Conservation (phyloP, 1,139 yeast species). For the Candida sojae region DNA sequence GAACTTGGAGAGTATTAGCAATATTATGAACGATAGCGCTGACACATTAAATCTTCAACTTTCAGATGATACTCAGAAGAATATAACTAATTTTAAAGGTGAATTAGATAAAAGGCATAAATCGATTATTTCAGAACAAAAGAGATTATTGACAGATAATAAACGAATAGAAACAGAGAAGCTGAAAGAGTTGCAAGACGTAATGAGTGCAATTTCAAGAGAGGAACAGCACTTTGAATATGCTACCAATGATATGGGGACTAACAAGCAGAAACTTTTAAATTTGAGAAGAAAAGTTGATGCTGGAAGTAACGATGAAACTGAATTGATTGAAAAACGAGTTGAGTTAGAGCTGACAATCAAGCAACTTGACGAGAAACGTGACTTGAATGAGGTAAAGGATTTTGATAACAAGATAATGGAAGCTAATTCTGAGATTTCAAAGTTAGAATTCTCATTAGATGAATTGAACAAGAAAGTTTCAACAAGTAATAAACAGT, state of each 20-base stretch:
- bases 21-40: conserved; percentile 15
- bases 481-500: conserved; percentile 53
- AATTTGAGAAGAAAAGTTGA: conserved; percentile 40
- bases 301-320: conserved; percentile 34
- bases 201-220: conserved; percentile 13
- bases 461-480: conserved; percentile 58
- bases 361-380: conserved; percentile 27
- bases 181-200: conserved; percentile 15
- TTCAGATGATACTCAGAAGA: conserved; percentile 9
- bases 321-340: conserved; percentile 30
- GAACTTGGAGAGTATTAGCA: conserved; percentile 15
- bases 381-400: conserved; percentile 27
- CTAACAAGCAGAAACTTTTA: conserved; percentile 29
- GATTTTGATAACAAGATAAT: conserved; percentile 38
- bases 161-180: conserved; percentile 16
- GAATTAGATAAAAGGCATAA: conserved; percentile 12
- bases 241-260: conserved; percentile 28
- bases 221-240: conserved; percentile 17
- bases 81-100: conserved; percentile 12
- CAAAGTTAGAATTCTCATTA: conserved; percentile 49
- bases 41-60: conserved; percentile 19
- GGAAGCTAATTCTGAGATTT: conserved; percentile 37
- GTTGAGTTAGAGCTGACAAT: conserved; percentile 36
- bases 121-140: conserved; percentile 5
- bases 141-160: conserved; percentile 10